Evolutionary conservation across 371 early-diverging fungal species (phyloP).

Genomic region (Zancudomyces culisetae): DNA sequence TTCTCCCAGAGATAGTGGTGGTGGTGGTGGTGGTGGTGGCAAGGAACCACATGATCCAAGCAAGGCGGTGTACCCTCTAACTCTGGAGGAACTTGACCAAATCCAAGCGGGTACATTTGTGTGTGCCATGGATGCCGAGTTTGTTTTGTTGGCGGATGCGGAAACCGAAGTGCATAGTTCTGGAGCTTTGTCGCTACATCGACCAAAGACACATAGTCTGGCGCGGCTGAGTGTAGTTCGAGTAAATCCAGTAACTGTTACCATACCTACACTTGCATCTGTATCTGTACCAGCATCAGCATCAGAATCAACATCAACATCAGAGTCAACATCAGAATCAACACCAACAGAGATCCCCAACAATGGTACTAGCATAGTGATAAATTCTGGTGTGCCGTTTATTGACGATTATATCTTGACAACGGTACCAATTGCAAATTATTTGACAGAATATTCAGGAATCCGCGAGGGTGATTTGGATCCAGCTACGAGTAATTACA

Average conservation of each 20-base stretch:
- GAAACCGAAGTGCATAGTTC: constrained; percentile 81
- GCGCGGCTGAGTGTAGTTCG: constrained; percentile 82
- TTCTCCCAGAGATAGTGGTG: too few relatives aligned
- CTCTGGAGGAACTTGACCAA: neutral
- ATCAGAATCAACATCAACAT: too few relatives aligned
- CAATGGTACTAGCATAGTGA: too few relatives aligned
- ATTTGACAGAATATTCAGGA: constrained; percentile 79
- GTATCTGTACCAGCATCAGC: too few relatives aligned
- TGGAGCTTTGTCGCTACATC: constrained; percentile 58
- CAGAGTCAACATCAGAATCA: too few relatives aligned
- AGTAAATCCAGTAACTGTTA: too few relatives aligned
- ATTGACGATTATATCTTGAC: constrained; percentile 87
- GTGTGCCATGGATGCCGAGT: constrained; percentile 82
- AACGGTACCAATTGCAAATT: constrained; percentile 66
- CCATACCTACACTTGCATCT: too few relatives aligned
- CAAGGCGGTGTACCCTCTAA: too few relatives aligned
- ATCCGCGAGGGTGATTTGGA: constrained; percentile 74
- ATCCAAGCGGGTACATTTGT: constrained; percentile 1
- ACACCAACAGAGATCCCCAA: constrained; percentile 40
- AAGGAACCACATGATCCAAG: too few relatives aligned
- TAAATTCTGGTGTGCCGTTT: constrained; percentile 70
- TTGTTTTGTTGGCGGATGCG: constrained; percentile 69
- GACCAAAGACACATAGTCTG: constrained; percentile 59
- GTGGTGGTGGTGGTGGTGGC: too few relatives aligned
- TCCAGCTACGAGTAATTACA: constrained; percentile 39